phyloP scores from a whole-genome alignment of 2,329 filamentous ascomycete species.

The Cordyceps cateniannulata region DNA sequence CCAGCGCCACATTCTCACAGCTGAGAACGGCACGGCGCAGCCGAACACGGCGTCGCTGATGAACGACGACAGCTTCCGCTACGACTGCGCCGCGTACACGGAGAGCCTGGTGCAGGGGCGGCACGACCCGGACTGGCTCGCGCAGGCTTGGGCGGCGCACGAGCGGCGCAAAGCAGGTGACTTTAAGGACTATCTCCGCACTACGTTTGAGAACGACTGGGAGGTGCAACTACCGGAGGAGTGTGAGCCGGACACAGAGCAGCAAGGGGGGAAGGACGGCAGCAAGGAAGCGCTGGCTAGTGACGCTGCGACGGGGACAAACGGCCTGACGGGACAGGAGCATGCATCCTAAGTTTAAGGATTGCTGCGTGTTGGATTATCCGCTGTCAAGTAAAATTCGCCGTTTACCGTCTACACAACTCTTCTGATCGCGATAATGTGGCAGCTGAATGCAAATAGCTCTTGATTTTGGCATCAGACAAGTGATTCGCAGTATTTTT shows the following conservation, averaged over 20 bases:
- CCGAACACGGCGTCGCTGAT: slow-evolving; percentile 37
- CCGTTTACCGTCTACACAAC: too few species aligned
- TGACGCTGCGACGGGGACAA: background rate
- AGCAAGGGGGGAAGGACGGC: background rate
- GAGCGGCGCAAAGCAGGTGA: slow-evolving; percentile 40
- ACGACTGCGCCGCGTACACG: slow-evolving; percentile 39
- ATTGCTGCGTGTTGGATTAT: background rate
- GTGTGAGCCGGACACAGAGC: background rate
- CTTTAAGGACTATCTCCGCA: slow-evolving; percentile 41
- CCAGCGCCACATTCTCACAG: slow-evolving; percentile 29
- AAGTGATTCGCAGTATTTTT: too few species aligned
- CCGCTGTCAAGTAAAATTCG: too few species aligned
- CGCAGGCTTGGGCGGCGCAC: slow-evolving; percentile 45
- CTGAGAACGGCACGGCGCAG: slow-evolving; percentile 24
- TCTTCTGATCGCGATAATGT: too few species aligned
- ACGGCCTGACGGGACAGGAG: background rate
- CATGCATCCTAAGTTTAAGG: background rate
- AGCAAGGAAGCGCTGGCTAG: background rate
- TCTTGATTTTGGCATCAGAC: too few species aligned
- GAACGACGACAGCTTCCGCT: slow-evolving; percentile 42
- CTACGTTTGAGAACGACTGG: slow-evolving; percentile 44
- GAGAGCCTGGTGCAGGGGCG: slow-evolving; percentile 40
- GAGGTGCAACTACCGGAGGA: slow-evolving; percentile 30
- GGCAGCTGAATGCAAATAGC: too few species aligned
- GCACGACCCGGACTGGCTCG: slow-evolving; percentile 48